Evolutionary conservation across 495 filamentous ascomycete species (phyloP).

Genomic region (Neurospora sp.): DNA sequence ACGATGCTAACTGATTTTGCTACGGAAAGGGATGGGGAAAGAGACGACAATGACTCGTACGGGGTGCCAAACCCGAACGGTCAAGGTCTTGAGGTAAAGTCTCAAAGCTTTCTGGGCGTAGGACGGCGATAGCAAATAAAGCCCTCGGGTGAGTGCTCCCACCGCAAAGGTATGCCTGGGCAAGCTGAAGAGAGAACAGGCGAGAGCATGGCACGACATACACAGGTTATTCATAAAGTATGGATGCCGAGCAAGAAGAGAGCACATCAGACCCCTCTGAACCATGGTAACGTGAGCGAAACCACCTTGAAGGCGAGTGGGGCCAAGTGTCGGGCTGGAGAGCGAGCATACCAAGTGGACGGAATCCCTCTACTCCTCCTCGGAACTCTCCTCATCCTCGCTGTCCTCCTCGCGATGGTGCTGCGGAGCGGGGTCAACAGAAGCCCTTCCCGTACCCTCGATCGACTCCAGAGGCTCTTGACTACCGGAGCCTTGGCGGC

Average conservation of each 20-base stretch:
- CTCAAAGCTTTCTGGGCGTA: background rate
- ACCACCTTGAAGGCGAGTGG: background rate
- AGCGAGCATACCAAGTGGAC: background rate
- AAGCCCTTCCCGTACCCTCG: conserved; percentile 19
- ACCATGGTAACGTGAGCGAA: background rate
- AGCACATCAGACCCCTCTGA: background rate
- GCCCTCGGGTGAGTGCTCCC: background rate
- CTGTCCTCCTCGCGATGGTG: conserved; percentile 28
- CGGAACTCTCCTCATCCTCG: conserved; percentile 27
- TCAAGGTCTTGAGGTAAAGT: background rate
- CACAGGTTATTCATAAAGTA: background rate
- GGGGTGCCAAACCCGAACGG: background rate
- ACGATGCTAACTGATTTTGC: background rate
- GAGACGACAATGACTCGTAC: background rate
- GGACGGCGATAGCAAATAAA: background rate
- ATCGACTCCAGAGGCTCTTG: conserved; percentile 37
- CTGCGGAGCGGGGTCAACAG: conserved; percentile 9
- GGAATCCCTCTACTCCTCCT: conserved; percentile 20
- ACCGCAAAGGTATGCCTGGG: background rate
- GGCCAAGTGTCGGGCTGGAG: background rate
- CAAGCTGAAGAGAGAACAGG: background rate
- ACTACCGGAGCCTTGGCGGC: conserved; percentile 34
- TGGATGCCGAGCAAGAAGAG: background rate
- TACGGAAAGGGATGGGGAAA: background rate
- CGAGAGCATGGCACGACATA: background rate